phyloP scores from a whole-genome alignment of 306 rosid species.

The Pterocarpus santalinus region DNA sequence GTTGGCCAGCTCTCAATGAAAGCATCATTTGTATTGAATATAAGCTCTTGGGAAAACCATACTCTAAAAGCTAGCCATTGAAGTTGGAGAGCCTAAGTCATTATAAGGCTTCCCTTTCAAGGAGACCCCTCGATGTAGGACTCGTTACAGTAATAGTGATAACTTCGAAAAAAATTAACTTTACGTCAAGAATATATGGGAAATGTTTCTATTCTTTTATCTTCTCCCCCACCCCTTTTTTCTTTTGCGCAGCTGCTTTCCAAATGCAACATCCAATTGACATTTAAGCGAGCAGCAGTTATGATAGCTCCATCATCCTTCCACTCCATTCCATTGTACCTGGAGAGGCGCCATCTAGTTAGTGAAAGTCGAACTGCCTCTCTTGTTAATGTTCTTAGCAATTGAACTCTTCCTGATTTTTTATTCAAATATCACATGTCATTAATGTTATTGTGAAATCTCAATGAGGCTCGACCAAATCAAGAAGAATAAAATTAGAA shows the following conservation, averaged over 20 bases:
- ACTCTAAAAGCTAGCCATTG: no score
- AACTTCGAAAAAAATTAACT: no score
- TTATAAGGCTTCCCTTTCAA: no score
- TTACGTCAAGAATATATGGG: no score
- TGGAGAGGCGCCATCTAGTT: conserved; percentile 40
- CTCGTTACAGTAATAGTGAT: no score
- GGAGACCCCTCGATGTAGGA: no score
- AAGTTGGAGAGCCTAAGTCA: no score
- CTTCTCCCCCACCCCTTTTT: not conserved
- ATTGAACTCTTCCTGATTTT: not conserved
- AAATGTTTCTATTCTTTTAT: no score
- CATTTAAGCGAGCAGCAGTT: conserved; percentile 34
- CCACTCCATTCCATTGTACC: not conserved
- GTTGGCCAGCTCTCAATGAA: no score
- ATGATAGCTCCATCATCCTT: not conserved
- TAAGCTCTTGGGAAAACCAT: no score
- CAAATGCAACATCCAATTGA: not conserved
- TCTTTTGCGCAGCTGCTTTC: not conserved
- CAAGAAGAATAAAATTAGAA: not conserved
- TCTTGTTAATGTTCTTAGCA: conserved; percentile 10
- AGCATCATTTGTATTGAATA: no score
- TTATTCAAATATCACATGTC: conserved; percentile 9
- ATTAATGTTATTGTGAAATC: conserved; percentile 10
- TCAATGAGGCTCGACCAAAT: not conserved
- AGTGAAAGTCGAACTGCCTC: conserved; percentile 38